Percentiles rank a stretch among this genome's conserved stretches.
Conservation (phyloP, 2,329 filamentous ascomycete species). For the Fusarium siculi region DNA sequence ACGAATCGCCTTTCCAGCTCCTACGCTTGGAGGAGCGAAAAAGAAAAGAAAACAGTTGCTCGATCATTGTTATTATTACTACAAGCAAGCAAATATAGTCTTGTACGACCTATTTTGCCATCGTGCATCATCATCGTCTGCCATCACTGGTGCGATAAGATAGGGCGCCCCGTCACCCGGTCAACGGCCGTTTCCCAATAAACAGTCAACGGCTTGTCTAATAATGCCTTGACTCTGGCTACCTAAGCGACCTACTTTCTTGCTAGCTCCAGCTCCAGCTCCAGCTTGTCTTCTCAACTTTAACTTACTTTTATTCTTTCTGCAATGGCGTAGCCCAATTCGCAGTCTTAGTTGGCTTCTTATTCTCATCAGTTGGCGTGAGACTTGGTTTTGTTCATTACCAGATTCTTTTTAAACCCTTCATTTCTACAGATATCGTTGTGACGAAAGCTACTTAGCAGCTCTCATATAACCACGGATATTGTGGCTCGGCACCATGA, state of each 20-base stretch:
- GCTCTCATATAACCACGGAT: slow-evolving; percentile 19
- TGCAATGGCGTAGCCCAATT: slow-evolving; percentile 41
- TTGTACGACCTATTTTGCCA: not conserved
- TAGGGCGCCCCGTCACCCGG: slow-evolving; percentile 33
- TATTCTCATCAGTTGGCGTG: slow-evolving; percentile 23
- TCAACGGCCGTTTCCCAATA: slow-evolving; percentile 41
- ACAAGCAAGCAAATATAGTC: not conserved
- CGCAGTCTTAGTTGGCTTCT: slow-evolving; percentile 30
- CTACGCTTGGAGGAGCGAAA: not conserved
- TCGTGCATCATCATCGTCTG: slow-evolving; percentile 18
- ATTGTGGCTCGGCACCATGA: slow-evolving; percentile 18
- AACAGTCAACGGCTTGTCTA: slow-evolving; percentile 44
- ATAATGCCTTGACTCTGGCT: slow-evolving; percentile 27
- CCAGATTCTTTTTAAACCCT: slow-evolving; percentile 12
- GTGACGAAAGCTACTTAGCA: slow-evolving; percentile 4
- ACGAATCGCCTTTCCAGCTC: not conserved
- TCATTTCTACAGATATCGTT: slow-evolving; percentile 12
- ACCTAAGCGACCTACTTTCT: slow-evolving; percentile 24
- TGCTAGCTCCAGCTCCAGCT: slow-evolving; percentile 32
- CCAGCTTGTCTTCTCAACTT: slow-evolving; percentile 29
- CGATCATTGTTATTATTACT: not conserved
- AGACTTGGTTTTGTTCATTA: slow-evolving; percentile 24
- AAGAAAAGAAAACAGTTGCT: not conserved
- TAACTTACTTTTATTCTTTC: slow-evolving; percentile 29
- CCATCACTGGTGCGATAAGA: slow-evolving; percentile 38